phyloP scores from a whole-genome alignment of 163 green algal species.

The Prototheca cutis region DNA sequence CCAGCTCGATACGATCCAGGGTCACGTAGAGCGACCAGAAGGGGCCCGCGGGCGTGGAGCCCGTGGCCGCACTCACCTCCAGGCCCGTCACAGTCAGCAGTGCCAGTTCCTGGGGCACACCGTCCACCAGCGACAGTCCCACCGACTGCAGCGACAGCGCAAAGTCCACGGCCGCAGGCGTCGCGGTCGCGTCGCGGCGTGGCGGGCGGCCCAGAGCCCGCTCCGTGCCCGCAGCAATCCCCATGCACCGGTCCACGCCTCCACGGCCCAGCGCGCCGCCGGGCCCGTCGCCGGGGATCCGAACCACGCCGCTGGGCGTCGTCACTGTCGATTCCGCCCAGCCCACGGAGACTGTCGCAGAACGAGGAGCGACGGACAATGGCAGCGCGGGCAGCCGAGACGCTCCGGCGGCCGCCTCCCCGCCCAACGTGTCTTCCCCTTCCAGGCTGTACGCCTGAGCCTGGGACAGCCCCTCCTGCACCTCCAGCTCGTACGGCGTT shows the following conservation, averaged over 20 bases:
- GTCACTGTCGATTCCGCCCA: conserved; percentile 24
- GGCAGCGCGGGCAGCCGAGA: conserved; percentile 8
- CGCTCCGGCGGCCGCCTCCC: neutral
- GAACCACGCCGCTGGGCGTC: conserved; percentile 9
- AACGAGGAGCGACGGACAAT: conserved; percentile 3
- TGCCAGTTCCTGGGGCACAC: conserved; percentile 37
- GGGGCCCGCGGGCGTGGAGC: conserved; percentile 25
- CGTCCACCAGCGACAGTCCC: conserved; percentile 36
- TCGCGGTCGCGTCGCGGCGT: neutral
- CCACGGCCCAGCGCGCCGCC: conserved; percentile 28
- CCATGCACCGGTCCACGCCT: conserved; percentile 29
- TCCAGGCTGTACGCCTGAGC: conserved; percentile 15
- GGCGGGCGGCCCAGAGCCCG: neutral
- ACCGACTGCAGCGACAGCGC: conserved; percentile 9
- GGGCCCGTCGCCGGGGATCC: conserved; percentile 25
- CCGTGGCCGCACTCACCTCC: conserved; percentile 4
- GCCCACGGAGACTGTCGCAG: conserved; percentile 8
- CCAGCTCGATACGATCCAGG: conserved; percentile 30
- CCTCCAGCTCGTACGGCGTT: conserved; percentile 5
- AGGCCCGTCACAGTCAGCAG: conserved; percentile 16
- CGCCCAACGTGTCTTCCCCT: neutral
- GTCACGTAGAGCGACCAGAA: conserved; percentile 22
- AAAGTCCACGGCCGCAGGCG: neutral
- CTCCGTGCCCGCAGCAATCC: conserved; percentile 15
- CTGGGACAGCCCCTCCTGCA: conserved; percentile 11